phyloP scores from a whole-genome alignment of 495 filamentous ascomycete genomes.

The Aspergillus sparsus region DNA sequence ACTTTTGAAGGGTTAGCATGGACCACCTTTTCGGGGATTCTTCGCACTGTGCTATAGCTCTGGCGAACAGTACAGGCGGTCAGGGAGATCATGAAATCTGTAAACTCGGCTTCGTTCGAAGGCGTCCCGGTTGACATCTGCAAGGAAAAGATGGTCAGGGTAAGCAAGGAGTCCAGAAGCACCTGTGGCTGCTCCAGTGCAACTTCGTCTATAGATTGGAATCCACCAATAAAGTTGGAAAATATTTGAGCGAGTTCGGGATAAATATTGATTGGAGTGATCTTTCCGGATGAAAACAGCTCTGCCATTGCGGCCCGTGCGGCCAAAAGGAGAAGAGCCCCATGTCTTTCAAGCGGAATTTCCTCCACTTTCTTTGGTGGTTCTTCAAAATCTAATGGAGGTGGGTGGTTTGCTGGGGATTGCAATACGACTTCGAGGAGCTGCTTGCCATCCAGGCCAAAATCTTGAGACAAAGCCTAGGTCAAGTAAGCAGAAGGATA shows the following conservation, averaged over 20 bases:
- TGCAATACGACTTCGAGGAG: constrained; percentile 48
- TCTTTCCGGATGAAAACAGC: constrained; percentile 37
- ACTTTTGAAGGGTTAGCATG: constrained; percentile 73
- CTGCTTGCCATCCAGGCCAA: constrained; percentile 57
- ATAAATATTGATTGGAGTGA: constrained; percentile 55
- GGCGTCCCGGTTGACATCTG: constrained; percentile 27
- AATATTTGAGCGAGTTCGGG: constrained; percentile 64
- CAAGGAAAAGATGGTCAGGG: constrained; percentile 36
- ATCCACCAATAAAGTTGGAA: constrained; percentile 57
- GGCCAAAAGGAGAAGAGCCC: constrained; percentile 61
- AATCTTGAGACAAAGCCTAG: constrained; percentile 72
- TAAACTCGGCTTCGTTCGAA: constrained; percentile 36
- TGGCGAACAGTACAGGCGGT: constrained; percentile 67
- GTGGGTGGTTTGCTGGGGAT: constrained; percentile 37
- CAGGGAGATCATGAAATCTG: constrained; percentile 56
- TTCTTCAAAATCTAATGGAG: constrained; percentile 43
- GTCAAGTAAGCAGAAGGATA: constrained; percentile 15
- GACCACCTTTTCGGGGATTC: constrained; percentile 69
- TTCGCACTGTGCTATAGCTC: constrained; percentile 70
- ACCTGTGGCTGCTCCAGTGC: constrained; percentile 45
- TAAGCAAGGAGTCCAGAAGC: constrained; percentile 44
- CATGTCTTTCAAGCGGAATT: constrained; percentile 73
- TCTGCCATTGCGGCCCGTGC: constrained; percentile 48
- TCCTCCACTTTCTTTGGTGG: constrained; percentile 55
- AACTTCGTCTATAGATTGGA: constrained; percentile 42